These are phyloP conservation scores for Lasiodiplodia sp. DNA, from an alignment of 2,329 filamentous ascomycete genomes.

Conservation along the genomic window DNA sequence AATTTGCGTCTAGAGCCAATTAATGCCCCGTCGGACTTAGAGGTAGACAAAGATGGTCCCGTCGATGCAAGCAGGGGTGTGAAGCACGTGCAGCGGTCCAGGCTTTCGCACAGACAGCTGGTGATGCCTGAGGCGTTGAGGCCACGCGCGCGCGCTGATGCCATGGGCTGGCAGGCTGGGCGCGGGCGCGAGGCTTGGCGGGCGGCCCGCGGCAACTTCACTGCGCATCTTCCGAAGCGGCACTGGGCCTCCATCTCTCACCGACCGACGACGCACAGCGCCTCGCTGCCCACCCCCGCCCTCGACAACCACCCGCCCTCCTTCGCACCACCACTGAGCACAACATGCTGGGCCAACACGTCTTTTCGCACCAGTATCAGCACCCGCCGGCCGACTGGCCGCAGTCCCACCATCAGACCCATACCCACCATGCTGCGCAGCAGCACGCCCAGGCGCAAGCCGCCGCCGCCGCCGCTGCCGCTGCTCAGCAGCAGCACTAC, in stretches of 20 bases:
- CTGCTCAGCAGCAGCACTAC: slow-evolving; percentile 66
- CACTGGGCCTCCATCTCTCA: slow-evolving; percentile 19
- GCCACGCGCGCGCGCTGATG: slow-evolving; percentile 16
- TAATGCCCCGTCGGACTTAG: slow-evolving; percentile 14
- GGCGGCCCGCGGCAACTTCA: slow-evolving; percentile 18
- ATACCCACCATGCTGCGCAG: slow-evolving; percentile 46
- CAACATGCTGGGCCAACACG: slow-evolving; percentile 62
- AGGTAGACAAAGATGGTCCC: slow-evolving; percentile 5
- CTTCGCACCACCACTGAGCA: slow-evolving; percentile 23
- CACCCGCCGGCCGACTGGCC: slow-evolving; percentile 61
- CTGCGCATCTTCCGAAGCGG: slow-evolving; percentile 15
- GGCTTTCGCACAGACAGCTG: not conserved
- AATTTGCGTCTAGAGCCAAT: slow-evolving; percentile 22
- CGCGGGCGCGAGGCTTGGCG: slow-evolving; percentile 10
- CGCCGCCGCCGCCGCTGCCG: slow-evolving; percentile 60
- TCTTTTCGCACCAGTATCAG: slow-evolving; percentile 67
- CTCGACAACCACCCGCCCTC: slow-evolving; percentile 26
- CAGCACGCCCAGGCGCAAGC: slow-evolving; percentile 61
- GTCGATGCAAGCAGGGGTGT: not conserved
- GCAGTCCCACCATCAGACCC: slow-evolving; percentile 55
- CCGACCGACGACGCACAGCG: slow-evolving; percentile 20
- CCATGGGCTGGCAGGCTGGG: slow-evolving; percentile 13
- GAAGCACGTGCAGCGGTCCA: slow-evolving; percentile 9
- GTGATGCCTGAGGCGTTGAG: slow-evolving; percentile 10
- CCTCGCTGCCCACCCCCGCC: slow-evolving; percentile 10